Evolutionary conservation across 495 filamentous ascomycete genomes (phyloP).

Genomic region (Penicillium psychrofluorescens): DNA sequence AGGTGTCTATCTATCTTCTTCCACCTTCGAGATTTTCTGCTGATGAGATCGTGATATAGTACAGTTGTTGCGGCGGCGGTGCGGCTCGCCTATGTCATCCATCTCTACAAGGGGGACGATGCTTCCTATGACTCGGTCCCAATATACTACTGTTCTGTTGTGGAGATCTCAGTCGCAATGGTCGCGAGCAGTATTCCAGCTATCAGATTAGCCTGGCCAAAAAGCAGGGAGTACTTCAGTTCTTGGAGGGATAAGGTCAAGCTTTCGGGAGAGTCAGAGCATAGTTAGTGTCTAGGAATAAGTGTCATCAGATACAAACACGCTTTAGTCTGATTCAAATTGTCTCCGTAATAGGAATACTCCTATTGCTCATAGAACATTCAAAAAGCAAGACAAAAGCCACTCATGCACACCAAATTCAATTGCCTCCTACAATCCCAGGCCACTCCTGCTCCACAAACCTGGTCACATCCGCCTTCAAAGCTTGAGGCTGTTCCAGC

Average conservation of each 20-base stretch:
- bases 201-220: too few species aligned
- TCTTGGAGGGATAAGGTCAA: too few species aligned
- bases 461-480: conserved; percentile 50
- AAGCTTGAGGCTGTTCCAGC: conserved; percentile 44
- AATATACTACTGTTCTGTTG: neutral
- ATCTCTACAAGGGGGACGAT: neutral
- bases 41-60: neutral
- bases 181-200: neutral
- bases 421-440: neutral
- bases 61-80: neutral
- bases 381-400: neutral
- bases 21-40: neutral
- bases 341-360: too few species aligned
- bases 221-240: too few species aligned
- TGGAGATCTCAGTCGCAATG: conserved; percentile 2
- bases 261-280: too few species aligned
- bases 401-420: neutral
- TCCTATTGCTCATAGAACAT: too few species aligned
- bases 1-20: neutral
- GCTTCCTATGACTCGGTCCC: neutral
- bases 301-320: too few species aligned
- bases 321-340: too few species aligned
- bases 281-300: too few species aligned
- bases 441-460: conserved; percentile 45
- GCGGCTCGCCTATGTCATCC: neutral